Percentiles rank a stretch among this genome's conserved stretches.
Conservation (phyloP, 192 early-diverging fungal species). For the Backusella parvicylindrica region DNA sequence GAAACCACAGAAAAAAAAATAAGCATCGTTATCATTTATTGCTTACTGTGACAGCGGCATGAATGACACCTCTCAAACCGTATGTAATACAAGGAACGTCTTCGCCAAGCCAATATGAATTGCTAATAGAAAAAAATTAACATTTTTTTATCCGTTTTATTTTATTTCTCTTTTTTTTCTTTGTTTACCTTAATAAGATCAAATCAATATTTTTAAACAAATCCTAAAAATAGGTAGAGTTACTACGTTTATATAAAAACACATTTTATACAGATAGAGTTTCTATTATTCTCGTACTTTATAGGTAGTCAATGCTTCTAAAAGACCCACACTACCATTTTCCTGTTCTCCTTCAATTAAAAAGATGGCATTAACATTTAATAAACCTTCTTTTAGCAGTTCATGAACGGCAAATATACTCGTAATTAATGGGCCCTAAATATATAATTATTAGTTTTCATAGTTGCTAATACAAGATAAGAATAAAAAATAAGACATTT, state of each 20-base stretch:
- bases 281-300: conserved; percentile 11
- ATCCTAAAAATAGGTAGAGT: background rate
- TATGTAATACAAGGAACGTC: conserved; percentile 73
- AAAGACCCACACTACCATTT: conserved; percentile 63
- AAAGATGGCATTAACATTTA: conserved; percentile 64
- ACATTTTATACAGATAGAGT: conserved; percentile 22
- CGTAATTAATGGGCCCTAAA: conserved; percentile 63
- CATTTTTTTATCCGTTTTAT: background rate
- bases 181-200: conserved; percentile 47
- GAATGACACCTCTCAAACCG: conserved; percentile 70
- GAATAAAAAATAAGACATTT: background rate
- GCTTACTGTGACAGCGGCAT: conserved; percentile 51
- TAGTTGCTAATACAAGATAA: background rate
- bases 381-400: conserved; percentile 45
- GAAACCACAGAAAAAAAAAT: background rate
- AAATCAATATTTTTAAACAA: conserved; percentile 49
- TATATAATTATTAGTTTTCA: background rate
- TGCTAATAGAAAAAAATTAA: conserved; percentile 35
- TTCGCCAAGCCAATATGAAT: conserved; percentile 79
- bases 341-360: conserved; percentile 79
- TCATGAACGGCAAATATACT: conserved; percentile 67
- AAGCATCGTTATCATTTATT: background rate
- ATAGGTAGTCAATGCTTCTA: conserved; percentile 42
- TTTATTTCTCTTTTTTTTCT: too few relatives aligned
- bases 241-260: background rate